These are phyloP conservation scores for Pholiota adiposa DNA, from an alignment of 1,284 basidiomycete genomes.

Conservation along the genomic window DNA sequence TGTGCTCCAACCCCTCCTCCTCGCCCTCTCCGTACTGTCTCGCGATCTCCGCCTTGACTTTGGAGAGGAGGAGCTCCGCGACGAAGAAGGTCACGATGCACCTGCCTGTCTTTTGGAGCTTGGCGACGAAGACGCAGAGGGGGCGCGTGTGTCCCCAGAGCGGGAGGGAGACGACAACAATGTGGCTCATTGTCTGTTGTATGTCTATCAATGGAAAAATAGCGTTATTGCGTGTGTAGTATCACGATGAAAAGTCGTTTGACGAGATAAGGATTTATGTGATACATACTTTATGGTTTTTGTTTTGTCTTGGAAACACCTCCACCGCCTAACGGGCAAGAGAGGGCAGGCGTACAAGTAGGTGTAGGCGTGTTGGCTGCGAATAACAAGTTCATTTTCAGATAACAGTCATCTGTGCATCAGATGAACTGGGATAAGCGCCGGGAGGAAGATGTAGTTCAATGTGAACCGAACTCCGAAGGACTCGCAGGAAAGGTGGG, in stretches of 20 bases:
- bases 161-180: background rate
- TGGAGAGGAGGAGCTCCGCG: background rate
- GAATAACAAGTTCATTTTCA: no score
- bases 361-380: no score
- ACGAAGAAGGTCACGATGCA: background rate
- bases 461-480: background rate
- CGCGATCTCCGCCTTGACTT: background rate
- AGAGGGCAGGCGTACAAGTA: no score
- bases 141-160: slow-evolving; percentile 4
- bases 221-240: background rate
- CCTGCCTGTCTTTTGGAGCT: background rate
- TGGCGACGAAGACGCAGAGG: background rate
- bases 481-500: background rate
- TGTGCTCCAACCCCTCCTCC: background rate
- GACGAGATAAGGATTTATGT: background rate
- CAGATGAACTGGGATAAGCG: background rate
- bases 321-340: no score
- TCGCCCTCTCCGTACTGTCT: background rate
- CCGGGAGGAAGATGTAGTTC: background rate
- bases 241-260: background rate
- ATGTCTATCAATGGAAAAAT: no score
- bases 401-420: no score
- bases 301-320: background rate
- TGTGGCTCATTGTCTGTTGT: background rate
- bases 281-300: background rate